A percentile compares a stretch with the other conserved stretches of the same genome.
These are phyloP conservation scores for Alternaria burnsii DNA, from an alignment of 2,329 filamentous ascomycete genomes.

Conservation along the genomic window DNA sequence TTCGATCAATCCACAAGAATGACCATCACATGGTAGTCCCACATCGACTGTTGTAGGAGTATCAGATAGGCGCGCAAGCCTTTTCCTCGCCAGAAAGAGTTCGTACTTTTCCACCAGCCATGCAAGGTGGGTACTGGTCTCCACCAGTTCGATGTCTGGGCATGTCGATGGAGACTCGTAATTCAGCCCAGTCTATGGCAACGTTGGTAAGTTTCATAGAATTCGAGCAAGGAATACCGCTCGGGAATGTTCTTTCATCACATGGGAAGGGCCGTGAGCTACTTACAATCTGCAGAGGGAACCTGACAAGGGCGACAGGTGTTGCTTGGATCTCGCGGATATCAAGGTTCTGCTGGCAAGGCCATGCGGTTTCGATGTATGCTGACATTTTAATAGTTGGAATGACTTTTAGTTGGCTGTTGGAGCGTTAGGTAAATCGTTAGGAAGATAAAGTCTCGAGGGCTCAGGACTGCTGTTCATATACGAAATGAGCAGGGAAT, in stretches of 20 bases:
- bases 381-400: neutral
- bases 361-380: neutral
- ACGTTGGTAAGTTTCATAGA: neutral
- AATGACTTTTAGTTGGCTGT: neutral
- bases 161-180: neutral
- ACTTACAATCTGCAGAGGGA: neutral
- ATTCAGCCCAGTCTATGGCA: neutral
- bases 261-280: fast-evolving
- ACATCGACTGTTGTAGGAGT: neutral
- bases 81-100: neutral
- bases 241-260: neutral
- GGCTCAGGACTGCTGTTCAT: neutral
- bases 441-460: neutral
- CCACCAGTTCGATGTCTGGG: neutral
- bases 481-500: neutral
- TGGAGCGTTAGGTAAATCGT: neutral
- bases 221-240: neutral
- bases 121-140: neutral
- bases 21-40: neutral
- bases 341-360: neutral
- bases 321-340: neutral
- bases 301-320: neutral
- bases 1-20: no score
- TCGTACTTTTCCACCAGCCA: neutral
- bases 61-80: neutral